Conservation (phyloP, 371 early-diverging fungal species). For the Furculomyces boomerangus region DNA sequence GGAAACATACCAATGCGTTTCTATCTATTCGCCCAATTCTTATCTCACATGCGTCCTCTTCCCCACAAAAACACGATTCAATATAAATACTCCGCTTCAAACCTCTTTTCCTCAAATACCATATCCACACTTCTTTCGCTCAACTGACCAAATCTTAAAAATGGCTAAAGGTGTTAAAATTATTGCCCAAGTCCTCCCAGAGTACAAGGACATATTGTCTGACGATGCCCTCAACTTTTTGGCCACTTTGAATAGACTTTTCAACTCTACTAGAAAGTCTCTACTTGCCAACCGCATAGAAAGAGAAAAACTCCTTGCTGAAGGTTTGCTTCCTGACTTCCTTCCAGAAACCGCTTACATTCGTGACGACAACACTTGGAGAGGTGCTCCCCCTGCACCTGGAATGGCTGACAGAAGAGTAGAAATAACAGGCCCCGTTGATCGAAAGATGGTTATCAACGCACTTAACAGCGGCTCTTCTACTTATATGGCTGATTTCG, state of each 20-base stretch:
- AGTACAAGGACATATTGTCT: conserved; percentile 50
- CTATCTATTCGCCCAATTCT: too few species aligned
- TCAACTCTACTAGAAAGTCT: conserved; percentile 67
- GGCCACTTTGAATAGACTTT: conserved; percentile 67
- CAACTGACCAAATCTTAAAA: not conserved
- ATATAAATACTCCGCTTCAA: too few species aligned
- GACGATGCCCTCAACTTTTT: conserved; percentile 63
- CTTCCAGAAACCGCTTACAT: conserved; percentile 77
- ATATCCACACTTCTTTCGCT: too few species aligned
- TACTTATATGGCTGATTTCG: conserved; percentile 95
- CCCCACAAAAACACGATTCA: too few species aligned
- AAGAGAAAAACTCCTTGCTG: conserved; percentile 61
- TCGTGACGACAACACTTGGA: conserved; percentile 75
- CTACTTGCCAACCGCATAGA: conserved; percentile 51
- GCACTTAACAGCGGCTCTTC: conserved; percentile 82
- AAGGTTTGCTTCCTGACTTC: conserved; percentile 71
- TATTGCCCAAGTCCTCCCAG: conserved; percentile 3
- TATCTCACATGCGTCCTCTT: too few species aligned
- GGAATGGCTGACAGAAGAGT: conserved; percentile 83
- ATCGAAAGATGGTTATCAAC: conserved; percentile 96
- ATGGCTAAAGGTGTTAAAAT: not conserved
- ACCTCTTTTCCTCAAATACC: too few species aligned
- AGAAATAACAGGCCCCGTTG: conserved; percentile 94
- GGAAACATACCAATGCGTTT: too few species aligned
- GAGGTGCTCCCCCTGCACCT: conserved; percentile 74